Percentiles rank a stretch among this genome's conserved stretches.
Conservation (phyloP, 2,329 filamentous ascomycete genomes). For the Zymoseptoria crescenta region DNA sequence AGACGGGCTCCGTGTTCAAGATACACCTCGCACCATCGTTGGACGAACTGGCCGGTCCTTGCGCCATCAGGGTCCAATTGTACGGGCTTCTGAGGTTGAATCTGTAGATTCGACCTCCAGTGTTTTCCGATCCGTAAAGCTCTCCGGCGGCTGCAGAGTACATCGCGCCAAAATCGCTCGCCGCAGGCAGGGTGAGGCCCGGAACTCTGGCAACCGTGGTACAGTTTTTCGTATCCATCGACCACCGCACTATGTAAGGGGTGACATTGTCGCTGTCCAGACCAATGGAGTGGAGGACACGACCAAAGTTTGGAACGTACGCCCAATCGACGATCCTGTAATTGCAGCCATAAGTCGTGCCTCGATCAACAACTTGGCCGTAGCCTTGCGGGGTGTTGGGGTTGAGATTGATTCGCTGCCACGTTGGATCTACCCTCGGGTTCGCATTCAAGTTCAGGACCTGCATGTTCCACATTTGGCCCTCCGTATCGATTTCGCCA, state of each 20-base stretch:
- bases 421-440: not conserved
- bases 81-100: slow-evolving; percentile 1
- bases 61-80: not conserved
- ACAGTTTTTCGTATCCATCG: not conserved
- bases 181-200: not conserved
- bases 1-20: slow-evolving; percentile 3
- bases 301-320: slow-evolving; percentile 1
- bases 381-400: not conserved
- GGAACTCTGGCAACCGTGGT: not conserved
- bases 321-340: slow-evolving; percentile 3
- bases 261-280: not conserved
- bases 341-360: not conserved
- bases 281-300: slow-evolving; percentile 1
- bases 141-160: slow-evolving; percentile 1
- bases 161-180: slow-evolving; percentile 2
- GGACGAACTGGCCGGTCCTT: not conserved
- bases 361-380: not conserved
- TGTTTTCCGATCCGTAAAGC: slow-evolving; percentile 3
- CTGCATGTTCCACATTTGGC: not conserved
- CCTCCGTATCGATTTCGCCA: slow-evolving; percentile 4
- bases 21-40: slow-evolving; percentile 9
- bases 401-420: not conserved
- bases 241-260: not conserved
- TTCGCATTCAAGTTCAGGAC: not conserved
- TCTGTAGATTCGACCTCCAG: slow-evolving; percentile 1